Evolutionary conservation across 169 alveolate species (phyloP), one percentile per base, ranked within the genome.

Genomic region (Fabrea salina): DNA sequence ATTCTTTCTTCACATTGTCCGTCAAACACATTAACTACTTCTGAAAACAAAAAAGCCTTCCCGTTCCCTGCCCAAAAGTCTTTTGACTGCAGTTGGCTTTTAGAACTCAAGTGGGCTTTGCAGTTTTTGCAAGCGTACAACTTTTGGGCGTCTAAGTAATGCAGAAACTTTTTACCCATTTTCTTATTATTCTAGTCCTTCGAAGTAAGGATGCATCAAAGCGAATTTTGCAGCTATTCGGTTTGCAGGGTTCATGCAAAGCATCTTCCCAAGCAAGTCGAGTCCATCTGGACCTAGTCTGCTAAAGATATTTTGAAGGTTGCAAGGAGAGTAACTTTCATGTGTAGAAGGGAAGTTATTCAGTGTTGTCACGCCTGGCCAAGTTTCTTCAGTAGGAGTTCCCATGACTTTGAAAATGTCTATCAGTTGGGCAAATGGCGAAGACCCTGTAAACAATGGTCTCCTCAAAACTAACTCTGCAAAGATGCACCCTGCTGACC

Each of bases 401-500:
- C 97, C 97, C 30, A 86, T 79, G 54, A 86, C 87, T 57, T 91
- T 79, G 80, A 95, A 95, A 3, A 95, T 95, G 79, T 93, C 91
- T 85, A 89, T 90, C 13, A 95, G 89, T 86, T 93, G 89, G 68
- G 87, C 97, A 13, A 95, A 90, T 75, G 92, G 96, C 35, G 96
- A 87, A 74, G 91, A 95, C 41, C 96, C 96, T 37, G 91, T 83
- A 58, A 94, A 91, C 0, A 94, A 68, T 4, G 97, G 97, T 70
- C 86, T 92, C 50, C 89, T 87, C 33, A 91, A 93, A 1, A 91
- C 83, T 85, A 95, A 77, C 82, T 95, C 98, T 50, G 89, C 90
- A 82, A 93, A 87, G 1, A 95, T 95, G 61, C 96, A 91, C 30
- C 98, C 98, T 0, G 89, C 86, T 27, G 97, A 92, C 97, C 98